A percentile compares a stretch with the other conserved stretches of the same genome.
Evolutionary conservation across 495 filamentous ascomycete species (phyloP).

Genomic region (Lichina pygmaea): DNA sequence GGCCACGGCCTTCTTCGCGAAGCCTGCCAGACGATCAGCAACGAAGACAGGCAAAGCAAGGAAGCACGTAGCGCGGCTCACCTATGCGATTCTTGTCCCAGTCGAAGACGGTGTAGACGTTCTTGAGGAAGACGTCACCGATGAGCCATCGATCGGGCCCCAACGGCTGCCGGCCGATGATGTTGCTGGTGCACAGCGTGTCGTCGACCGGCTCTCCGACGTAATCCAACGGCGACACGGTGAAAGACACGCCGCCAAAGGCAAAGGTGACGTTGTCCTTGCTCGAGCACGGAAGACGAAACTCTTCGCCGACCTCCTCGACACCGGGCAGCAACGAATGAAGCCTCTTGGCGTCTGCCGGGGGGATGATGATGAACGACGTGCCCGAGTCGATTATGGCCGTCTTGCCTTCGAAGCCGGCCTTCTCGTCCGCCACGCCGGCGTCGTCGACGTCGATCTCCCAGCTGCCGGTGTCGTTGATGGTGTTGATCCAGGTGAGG

Average conservation of each 20-base stretch:
- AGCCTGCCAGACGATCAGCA: not conserved
- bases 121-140: slow-evolving; percentile 68
- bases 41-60: not conserved
- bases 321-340: slow-evolving; percentile 39
- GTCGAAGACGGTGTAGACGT: slow-evolving; percentile 74
- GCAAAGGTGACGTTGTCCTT: slow-evolving; percentile 22
- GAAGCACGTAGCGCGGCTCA: slow-evolving; percentile 6
- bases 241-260: slow-evolving; percentile 31
- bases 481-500: slow-evolving; percentile 30
- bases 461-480: slow-evolving; percentile 24
- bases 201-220: slow-evolving; percentile 19
- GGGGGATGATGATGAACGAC: slow-evolving; percentile 41
- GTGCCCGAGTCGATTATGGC: slow-evolving; percentile 68
- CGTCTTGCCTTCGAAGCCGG: slow-evolving; percentile 20
- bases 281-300: slow-evolving; percentile 42
- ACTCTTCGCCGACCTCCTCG: slow-evolving; percentile 23
- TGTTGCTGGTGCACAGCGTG: slow-evolving; percentile 33
- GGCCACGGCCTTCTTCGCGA: not conserved
- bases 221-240: slow-evolving; percentile 41
- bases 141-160: slow-evolving; percentile 37
- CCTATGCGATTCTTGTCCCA: slow-evolving; percentile 28
- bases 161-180: slow-evolving; percentile 20
- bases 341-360: slow-evolving; percentile 31
- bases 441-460: slow-evolving; percentile 37
- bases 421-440: slow-evolving; percentile 24